phyloP scores from a whole-genome alignment of 1,139 yeast genomes.

The Sporopachydermia cereana region DNA sequence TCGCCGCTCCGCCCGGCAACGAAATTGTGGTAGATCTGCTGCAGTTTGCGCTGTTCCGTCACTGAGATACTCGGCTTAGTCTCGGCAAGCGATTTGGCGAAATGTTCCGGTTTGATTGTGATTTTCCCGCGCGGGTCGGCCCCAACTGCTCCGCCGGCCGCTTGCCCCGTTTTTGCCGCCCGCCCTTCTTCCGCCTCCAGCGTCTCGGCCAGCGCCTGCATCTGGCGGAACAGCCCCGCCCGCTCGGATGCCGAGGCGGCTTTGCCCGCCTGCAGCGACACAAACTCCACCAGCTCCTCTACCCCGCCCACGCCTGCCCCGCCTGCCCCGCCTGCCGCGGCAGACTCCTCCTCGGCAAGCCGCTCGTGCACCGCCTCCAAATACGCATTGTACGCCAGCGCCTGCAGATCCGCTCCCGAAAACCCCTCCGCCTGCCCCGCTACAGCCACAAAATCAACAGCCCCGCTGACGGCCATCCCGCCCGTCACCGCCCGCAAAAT shows the following conservation, averaged over 20 bases:
- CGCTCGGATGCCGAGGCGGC: background rate
- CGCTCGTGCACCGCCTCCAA: conserved; percentile 79
- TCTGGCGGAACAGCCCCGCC: conserved; percentile 8
- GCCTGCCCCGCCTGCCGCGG: conserved; percentile 22
- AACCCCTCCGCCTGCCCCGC: conserved; percentile 62
- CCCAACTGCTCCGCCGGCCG: background rate
- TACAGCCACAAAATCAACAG: conserved; percentile 42
- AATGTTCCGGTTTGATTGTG: conserved; percentile 40
- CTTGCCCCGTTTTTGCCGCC: conserved; percentile 4
- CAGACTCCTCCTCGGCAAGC: conserved; percentile 34
- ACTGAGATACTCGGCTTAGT: conserved; percentile 82
- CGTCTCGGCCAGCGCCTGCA: conserved; percentile 9
- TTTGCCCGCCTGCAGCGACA: conserved; percentile 4
- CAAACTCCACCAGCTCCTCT: conserved; percentile 21
- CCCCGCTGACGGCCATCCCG: conserved; percentile 39
- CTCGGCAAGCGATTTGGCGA: conserved; percentile 53
- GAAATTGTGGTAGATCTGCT: conserved; percentile 58
- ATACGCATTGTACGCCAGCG: conserved; percentile 84
- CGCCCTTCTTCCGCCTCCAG: conserved; percentile 5
- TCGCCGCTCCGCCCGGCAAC: conserved; percentile 74
- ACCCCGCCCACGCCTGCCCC: conserved; percentile 21
- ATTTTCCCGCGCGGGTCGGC: conserved; percentile 17
- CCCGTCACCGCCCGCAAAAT: conserved; percentile 53
- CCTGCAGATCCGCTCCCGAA: conserved; percentile 94
- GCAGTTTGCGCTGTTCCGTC: conserved; percentile 54